Conservation (phyloP, 2,329 filamentous ascomycete species). For the Dactylellina sp. region DNA sequence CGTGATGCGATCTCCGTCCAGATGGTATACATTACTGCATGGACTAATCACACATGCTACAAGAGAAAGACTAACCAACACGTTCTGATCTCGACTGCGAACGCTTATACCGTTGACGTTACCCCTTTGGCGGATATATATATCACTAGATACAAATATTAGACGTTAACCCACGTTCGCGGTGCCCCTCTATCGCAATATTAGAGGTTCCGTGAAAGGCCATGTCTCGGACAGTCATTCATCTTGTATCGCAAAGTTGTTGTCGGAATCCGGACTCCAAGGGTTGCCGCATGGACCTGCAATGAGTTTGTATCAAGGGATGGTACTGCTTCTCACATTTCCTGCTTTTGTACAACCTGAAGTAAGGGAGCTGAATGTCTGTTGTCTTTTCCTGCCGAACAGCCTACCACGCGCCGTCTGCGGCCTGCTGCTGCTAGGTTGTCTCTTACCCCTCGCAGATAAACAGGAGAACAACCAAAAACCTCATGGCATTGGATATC, state of each 20-base stretch:
- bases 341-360: slow-evolving; percentile 33
- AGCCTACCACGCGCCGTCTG: slow-evolving; percentile 2
- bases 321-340: slow-evolving; percentile 16
- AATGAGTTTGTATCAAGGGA: slow-evolving; percentile 24
- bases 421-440: slow-evolving; percentile 19
- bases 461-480: slow-evolving; percentile 29
- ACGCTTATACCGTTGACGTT: not conserved
- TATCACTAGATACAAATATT: too few relatives aligned
- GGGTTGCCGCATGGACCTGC: slow-evolving; percentile 2
- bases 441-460: slow-evolving; percentile 44
- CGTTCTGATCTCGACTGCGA: slow-evolving; percentile 7
- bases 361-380: slow-evolving; percentile 30
- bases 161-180: not conserved
- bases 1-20: slow-evolving; percentile 25
- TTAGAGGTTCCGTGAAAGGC: not conserved
- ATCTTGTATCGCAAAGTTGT: not conserved
- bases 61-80: slow-evolving; percentile 13
- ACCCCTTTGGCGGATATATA: too few relatives aligned
- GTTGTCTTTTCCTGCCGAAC: slow-evolving; percentile 6
- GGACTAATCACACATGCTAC: not conserved
- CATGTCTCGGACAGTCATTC: not conserved
- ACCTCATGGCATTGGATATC: not conserved
- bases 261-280: not conserved
- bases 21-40: not conserved
- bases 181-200: not conserved